These are phyloP conservation scores for Calonectria naviculata DNA, from an alignment of 2,329 filamentous ascomycete genomes.

Conservation along the genomic window DNA sequence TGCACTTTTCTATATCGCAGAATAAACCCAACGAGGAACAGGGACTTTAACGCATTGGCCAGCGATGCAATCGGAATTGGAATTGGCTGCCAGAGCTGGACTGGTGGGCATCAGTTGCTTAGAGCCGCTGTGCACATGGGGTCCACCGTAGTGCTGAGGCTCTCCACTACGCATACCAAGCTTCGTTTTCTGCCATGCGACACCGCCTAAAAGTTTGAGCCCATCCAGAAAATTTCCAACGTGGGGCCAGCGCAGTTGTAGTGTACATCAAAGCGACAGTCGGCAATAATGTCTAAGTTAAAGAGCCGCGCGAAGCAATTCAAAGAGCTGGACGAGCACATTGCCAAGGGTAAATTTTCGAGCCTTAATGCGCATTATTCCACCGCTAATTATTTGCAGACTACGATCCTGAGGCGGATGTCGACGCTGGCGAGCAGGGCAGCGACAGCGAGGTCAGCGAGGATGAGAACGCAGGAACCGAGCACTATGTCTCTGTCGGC, in stretches of 20 bases:
- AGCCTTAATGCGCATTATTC: not conserved
- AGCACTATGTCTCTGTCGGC: constrained; percentile 86
- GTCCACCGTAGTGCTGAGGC: no score
- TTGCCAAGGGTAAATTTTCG: constrained; percentile 64
- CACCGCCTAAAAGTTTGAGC: constrained; percentile 65
- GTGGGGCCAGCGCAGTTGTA: constrained; percentile 40
- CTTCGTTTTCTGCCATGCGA: constrained; percentile 52
- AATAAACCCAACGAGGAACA: not conserved
- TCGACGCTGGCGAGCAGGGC: constrained; percentile 60
- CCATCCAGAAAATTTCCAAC: constrained; percentile 47
- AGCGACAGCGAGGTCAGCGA: constrained; percentile 60
- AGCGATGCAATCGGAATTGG: not conserved
- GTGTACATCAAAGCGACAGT: constrained; percentile 26
- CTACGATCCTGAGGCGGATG: constrained; percentile 81
- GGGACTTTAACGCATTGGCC: not conserved
- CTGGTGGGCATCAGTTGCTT: not conserved
- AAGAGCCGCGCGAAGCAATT: constrained; percentile 70
- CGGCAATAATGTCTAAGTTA: constrained; percentile 60
- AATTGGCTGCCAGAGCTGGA: not conserved
- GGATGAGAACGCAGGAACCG: constrained; percentile 73
- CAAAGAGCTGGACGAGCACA: constrained; percentile 70
- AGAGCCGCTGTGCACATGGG: not conserved
- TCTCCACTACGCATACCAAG: not conserved
- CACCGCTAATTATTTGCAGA: constrained; percentile 61
- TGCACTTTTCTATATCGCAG: not conserved